These are phyloP conservation scores for Fusarium sp. DNA, from an alignment of 2,329 filamentous ascomycete genomes.

Conservation along the genomic window DNA sequence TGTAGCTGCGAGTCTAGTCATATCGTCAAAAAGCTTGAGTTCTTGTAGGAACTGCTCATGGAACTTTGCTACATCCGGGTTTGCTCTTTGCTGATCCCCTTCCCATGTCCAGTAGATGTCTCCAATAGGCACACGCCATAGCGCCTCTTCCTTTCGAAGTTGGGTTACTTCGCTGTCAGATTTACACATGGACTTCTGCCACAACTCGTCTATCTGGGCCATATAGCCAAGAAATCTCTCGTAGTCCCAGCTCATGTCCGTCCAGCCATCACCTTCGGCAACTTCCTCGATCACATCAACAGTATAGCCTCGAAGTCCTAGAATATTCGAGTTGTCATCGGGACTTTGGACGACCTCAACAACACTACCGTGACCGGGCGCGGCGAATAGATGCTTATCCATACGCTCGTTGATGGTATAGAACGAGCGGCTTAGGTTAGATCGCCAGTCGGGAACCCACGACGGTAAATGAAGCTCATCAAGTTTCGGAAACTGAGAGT, in stretches of 20 bases:
- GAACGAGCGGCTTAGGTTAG: not conserved
- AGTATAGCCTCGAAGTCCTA: not conserved
- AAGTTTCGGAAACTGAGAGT: not conserved
- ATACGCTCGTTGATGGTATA: not conserved
- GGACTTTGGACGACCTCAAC: rapidly evolving
- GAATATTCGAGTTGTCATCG: rapidly evolving
- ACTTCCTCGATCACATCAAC: not conserved
- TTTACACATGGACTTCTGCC: not conserved
- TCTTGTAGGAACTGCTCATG: not conserved
- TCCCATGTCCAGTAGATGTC: not conserved
- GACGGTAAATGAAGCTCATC: not conserved
- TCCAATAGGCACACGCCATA: not conserved
- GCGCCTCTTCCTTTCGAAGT: not conserved
- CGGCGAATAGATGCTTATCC: not conserved
- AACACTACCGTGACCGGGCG: rapidly evolving
- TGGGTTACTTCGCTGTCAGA: not conserved
- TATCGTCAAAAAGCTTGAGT: not conserved
- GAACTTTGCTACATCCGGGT: rapidly evolving
- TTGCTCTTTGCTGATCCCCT: not conserved
- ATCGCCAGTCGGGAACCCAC: constrained; percentile 8
- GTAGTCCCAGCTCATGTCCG: not conserved
- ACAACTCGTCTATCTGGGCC: not conserved
- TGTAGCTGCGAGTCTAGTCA: not conserved
- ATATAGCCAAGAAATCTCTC: not conserved
- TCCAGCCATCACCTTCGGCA: not conserved